phyloP scores from a whole-genome alignment of 2,329 filamentous ascomycete genomes.

The Hymenoscyphus infarciens region DNA sequence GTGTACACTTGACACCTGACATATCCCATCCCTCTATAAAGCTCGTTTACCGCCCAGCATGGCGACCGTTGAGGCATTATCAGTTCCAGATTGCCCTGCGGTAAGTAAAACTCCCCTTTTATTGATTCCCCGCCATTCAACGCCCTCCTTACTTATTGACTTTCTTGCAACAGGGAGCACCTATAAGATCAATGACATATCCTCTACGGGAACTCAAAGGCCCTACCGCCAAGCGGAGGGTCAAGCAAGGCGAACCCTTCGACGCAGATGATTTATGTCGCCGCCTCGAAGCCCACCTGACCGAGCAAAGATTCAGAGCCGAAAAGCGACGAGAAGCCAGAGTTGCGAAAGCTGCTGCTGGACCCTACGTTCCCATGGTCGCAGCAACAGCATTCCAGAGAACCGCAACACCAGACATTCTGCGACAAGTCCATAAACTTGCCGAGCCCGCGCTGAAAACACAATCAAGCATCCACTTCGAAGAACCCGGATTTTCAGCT shows the following conservation, averaged over 20 bases:
- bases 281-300: constrained; percentile 49
- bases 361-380: constrained; percentile 49
- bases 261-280: constrained; percentile 54
- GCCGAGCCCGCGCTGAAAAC: constrained; percentile 43
- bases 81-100: constrained; percentile 12
- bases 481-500: constrained; percentile 22
- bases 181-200: constrained; percentile 29
- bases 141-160: not conserved
- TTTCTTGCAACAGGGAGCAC: constrained; percentile 20
- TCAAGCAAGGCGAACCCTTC: constrained; percentile 39
- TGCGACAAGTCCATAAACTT: constrained; percentile 43
- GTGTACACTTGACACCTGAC: constrained; percentile 11
- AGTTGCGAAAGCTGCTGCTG: constrained; percentile 21
- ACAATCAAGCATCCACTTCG: constrained; percentile 37
- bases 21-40: constrained; percentile 3
- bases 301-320: constrained; percentile 45
- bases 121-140: not conserved
- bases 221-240: constrained; percentile 24
- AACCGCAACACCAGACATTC: constrained; percentile 47
- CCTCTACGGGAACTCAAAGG: constrained; percentile 21
- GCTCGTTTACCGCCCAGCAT: not conserved
- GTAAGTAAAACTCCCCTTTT: constrained; percentile 11
- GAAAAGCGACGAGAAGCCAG: constrained; percentile 23
- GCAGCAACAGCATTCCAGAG: constrained; percentile 53
- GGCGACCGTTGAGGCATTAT: constrained; percentile 5